Percentiles rank a stretch among this genome's conserved stretches.
Conservation (phyloP, 495 filamentous ascomycete species). For the Sabuloglossum arenarium region DNA sequence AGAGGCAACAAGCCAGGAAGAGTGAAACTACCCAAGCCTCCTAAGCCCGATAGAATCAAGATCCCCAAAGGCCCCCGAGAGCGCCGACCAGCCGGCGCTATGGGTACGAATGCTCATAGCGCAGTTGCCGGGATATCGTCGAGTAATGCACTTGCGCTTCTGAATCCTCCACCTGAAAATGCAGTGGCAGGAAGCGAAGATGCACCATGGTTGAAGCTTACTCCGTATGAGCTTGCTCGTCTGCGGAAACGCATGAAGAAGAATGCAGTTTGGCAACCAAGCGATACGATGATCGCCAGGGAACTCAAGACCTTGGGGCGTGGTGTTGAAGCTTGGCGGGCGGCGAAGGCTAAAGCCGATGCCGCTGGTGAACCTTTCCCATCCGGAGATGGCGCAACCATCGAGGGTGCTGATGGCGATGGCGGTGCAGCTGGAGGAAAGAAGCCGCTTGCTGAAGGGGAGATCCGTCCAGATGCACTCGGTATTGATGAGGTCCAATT, state of each 20-base stretch:
- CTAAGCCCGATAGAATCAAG: slow-evolving; percentile 15
- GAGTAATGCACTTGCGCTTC: slow-evolving; percentile 55
- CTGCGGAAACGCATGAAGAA: slow-evolving; percentile 97
- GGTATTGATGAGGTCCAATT: slow-evolving; percentile 30
- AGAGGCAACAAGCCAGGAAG: slow-evolving; percentile 12
- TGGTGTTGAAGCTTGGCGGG: slow-evolving; percentile 52
- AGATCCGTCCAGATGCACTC: slow-evolving; percentile 26
- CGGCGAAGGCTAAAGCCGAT: slow-evolving; percentile 46
- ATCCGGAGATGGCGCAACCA: slow-evolving; percentile 26
- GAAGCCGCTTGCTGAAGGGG: slow-evolving; percentile 24
- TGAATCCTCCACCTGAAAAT: slow-evolving; percentile 60
- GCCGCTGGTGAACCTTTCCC: slow-evolving; percentile 41
- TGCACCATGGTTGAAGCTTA: slow-evolving; percentile 77
- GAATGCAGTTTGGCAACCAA: slow-evolving; percentile 88
- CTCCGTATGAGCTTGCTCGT: slow-evolving; percentile 74
- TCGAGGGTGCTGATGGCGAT: slow-evolving; percentile 11
- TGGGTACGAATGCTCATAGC: slow-evolving; percentile 32
- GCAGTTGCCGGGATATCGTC: slow-evolving; percentile 47
- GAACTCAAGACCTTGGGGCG: slow-evolving; percentile 61
- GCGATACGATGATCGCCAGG: slow-evolving; percentile 86
- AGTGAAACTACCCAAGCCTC: slow-evolving; percentile 12
- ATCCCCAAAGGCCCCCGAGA: slow-evolving; percentile 23
- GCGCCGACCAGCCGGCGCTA: slow-evolving; percentile 23
- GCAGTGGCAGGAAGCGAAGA: slow-evolving; percentile 53
- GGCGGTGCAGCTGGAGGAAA: slow-evolving; percentile 19